phyloP scores from a whole-genome alignment of 345 rosid genomes.

The Turnera subulata region DNA sequence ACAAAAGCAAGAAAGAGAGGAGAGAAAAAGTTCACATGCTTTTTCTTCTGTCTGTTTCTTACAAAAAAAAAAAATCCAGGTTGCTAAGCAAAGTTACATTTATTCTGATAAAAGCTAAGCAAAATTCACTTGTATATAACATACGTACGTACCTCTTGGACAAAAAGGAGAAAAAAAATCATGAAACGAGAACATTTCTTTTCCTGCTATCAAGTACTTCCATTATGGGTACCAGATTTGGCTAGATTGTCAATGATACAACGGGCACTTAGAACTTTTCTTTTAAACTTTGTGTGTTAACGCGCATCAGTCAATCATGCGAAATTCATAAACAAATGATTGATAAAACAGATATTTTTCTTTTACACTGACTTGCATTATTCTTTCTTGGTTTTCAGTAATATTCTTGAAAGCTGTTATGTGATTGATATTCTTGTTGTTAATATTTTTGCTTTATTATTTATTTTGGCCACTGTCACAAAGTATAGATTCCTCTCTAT shows the following conservation, averaged over 20 bases:
- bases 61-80: slow-evolving; percentile 20
- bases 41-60: slow-evolving; percentile 36
- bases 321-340: slow-evolving; percentile 58
- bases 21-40: slow-evolving; percentile 33
- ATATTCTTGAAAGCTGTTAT: slow-evolving; percentile 36
- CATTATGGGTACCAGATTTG: slow-evolving; percentile 5
- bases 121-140: neutral
- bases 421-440: slow-evolving; percentile 20
- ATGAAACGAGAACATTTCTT: neutral
- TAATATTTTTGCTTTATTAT: slow-evolving; percentile 21
- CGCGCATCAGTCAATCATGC: slow-evolving; percentile 62
- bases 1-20: slow-evolving; percentile 24
- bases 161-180: neutral
- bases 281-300: slow-evolving; percentile 32
- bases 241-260: slow-evolving; percentile 9
- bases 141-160: no score
- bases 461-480: slow-evolving; percentile 37
- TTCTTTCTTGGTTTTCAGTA: slow-evolving; percentile 54
- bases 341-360: slow-evolving; percentile 34
- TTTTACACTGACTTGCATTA: slow-evolving; percentile 36
- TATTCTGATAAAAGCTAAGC: neutral
- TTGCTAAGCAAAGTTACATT: slow-evolving; percentile 11
- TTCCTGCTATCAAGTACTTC: slow-evolving; percentile 10
- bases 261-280: slow-evolving; percentile 20
- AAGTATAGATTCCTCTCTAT: slow-evolving; percentile 64